Conservation (phyloP, 768 basidiomycete species). For the Russula foetens region DNA sequence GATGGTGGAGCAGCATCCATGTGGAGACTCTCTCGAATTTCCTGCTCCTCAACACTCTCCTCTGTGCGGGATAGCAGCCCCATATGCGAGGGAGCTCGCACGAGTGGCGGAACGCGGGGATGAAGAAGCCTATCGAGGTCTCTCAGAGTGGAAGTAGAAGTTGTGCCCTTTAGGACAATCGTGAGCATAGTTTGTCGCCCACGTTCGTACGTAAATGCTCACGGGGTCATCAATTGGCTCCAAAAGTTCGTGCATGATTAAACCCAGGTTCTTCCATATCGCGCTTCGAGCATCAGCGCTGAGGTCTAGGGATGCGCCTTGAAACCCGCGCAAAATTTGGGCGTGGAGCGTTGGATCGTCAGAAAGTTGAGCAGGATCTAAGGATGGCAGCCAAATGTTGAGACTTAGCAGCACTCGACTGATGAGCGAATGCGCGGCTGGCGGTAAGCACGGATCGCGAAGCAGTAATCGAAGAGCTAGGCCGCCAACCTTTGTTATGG, state of each 20-base stretch:
- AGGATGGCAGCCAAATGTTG: slow-evolving; percentile 46
- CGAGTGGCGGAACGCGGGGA: slow-evolving; percentile 69
- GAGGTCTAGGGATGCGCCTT: slow-evolving; percentile 39
- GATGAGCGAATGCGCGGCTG: slow-evolving; percentile 49
- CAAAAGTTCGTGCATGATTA: slow-evolving; percentile 36
- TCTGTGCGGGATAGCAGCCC: slow-evolving; percentile 54
- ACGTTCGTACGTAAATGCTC: slow-evolving; percentile 19
- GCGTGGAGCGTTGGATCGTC: slow-evolving; percentile 42
- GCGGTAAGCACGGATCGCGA: slow-evolving; percentile 41
- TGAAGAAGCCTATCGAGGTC: slow-evolving; percentile 59
- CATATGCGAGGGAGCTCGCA: slow-evolving; percentile 56
- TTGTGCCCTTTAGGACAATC: neutral
- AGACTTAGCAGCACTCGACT: slow-evolving; percentile 51
- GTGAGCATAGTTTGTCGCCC: slow-evolving; percentile 26
- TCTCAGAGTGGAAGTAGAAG: slow-evolving; percentile 8
- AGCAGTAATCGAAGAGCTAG: slow-evolving; percentile 41
- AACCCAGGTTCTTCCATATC: slow-evolving; percentile 53
- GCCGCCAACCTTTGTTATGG: neutral
- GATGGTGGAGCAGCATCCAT: slow-evolving; percentile 25
- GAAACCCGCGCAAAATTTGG: slow-evolving; percentile 38
- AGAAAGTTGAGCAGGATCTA: slow-evolving; percentile 48
- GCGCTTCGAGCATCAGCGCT: slow-evolving; percentile 46
- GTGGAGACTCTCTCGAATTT: slow-evolving; percentile 35
- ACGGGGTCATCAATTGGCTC: slow-evolving; percentile 23
- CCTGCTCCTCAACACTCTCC: slow-evolving; percentile 55